Evolutionary conservation across 495 filamentous ascomycete species (phyloP).

Genomic region (Friedmanniomyces endolithicus): DNA sequence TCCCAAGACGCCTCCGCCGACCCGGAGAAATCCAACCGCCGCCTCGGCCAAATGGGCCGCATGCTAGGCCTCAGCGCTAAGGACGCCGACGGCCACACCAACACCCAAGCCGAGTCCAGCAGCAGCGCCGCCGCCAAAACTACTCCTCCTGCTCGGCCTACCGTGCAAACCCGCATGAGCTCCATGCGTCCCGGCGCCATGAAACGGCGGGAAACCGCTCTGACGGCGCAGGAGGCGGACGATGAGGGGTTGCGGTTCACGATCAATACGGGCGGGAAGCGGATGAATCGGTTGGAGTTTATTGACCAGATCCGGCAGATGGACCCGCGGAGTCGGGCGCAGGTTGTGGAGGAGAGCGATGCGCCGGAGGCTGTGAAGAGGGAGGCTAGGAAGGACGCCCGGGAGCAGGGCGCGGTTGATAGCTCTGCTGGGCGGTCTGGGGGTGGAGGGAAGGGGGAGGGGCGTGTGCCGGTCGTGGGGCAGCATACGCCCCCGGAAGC

Average conservation of each 20-base stretch:
- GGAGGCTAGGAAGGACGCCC: constrained; percentile 44
- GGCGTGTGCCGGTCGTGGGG: constrained; percentile 7
- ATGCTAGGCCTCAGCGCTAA: constrained; percentile 40
- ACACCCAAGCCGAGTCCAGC: constrained; percentile 17
- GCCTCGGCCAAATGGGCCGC: constrained; percentile 47
- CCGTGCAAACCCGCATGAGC: constrained; percentile 56
- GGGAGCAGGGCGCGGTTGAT: constrained; percentile 32
- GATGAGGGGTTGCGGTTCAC: constrained; percentile 84
- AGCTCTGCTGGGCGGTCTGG: neutral
- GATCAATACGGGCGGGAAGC: constrained; percentile 58
- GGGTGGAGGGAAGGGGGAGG: neutral
- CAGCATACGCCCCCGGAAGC: neutral
- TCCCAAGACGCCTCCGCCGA: constrained; percentile 18
- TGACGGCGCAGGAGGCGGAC: constrained; percentile 37
- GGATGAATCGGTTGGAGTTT: constrained; percentile 87
- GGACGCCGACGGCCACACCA: constrained; percentile 8
- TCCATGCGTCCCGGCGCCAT: neutral
- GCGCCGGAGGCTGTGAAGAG: constrained; percentile 45
- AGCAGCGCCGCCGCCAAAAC: neutral
- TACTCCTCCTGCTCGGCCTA: constrained; percentile 30
- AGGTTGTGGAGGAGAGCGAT: constrained; percentile 56
- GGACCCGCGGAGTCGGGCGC: constrained; percentile 60
- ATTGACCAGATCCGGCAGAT: constrained; percentile 69
- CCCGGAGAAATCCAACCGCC: constrained; percentile 32
- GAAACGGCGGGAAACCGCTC: constrained; percentile 1